Conservation (phyloP, 2,329 filamentous ascomycete genomes). For the Immersiporthe knoxdaviesiana region DNA sequence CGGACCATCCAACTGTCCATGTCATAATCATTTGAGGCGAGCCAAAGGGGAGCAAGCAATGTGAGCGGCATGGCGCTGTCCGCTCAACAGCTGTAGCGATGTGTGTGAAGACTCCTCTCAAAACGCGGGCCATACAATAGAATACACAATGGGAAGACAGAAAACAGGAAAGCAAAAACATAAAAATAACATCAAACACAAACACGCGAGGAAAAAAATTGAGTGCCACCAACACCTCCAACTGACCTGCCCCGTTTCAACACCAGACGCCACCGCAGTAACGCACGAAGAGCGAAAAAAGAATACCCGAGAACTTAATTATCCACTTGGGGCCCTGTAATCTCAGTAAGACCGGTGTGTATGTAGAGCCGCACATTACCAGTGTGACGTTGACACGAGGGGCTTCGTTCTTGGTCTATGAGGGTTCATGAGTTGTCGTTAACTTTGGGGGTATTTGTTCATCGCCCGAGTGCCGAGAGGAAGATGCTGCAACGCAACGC, state of each 20-base stretch:
- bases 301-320: slow-evolving; percentile 26
- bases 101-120: slow-evolving; percentile 17
- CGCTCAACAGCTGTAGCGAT: slow-evolving; percentile 26
- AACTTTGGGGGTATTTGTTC: slow-evolving; percentile 22
- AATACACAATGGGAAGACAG: slow-evolving; percentile 16
- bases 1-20: slow-evolving; percentile 27
- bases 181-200: slow-evolving; percentile 5
- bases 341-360: slow-evolving; percentile 20
- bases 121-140: slow-evolving; percentile 15
- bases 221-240: slow-evolving; percentile 23
- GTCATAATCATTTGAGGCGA: slow-evolving; percentile 19
- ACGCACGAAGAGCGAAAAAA: slow-evolving; percentile 30
- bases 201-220: not conserved
- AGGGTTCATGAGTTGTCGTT: slow-evolving; percentile 26
- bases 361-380: slow-evolving; percentile 19
- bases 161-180: slow-evolving; percentile 18
- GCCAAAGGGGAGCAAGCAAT: slow-evolving; percentile 26
- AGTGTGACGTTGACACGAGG: slow-evolving; percentile 26
- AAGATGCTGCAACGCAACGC: slow-evolving; percentile 20
- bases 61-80: slow-evolving; percentile 17
- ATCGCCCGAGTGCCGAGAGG: slow-evolving; percentile 18
- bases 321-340: slow-evolving; percentile 20
- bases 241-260: slow-evolving; percentile 24
- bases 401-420: slow-evolving; percentile 25
- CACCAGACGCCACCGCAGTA: slow-evolving; percentile 31